These are phyloP conservation scores for Lanmaoa rubissima DNA, from an alignment of 768 basidiomycete species.

Conservation along the genomic window DNA sequence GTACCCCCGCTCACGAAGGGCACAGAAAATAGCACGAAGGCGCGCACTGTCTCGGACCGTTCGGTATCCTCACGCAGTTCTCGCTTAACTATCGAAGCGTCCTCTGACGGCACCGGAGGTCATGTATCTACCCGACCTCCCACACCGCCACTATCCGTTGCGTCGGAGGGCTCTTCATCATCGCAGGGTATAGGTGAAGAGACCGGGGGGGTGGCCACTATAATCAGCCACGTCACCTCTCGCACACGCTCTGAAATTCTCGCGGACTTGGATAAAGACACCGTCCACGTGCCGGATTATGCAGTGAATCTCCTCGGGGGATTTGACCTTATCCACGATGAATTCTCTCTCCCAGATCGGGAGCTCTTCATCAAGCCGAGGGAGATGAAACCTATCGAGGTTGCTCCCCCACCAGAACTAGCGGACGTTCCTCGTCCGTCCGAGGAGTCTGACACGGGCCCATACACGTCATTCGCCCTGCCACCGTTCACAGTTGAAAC, in stretches of 20 bases:
- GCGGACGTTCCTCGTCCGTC: slow-evolving; percentile 22
- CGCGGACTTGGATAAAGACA: slow-evolving; percentile 32
- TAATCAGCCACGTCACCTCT: slow-evolving; percentile 33
- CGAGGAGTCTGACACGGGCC: slow-evolving; percentile 35
- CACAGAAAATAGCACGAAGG: slow-evolving; percentile 17
- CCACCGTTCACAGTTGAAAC: slow-evolving; percentile 25
- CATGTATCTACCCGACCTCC: slow-evolving; percentile 26
- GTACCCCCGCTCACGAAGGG: slow-evolving; percentile 14
- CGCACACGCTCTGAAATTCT: slow-evolving; percentile 40
- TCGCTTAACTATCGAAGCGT: slow-evolving; percentile 22
- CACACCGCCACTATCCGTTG: slow-evolving; percentile 30
- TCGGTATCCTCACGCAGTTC: slow-evolving; percentile 21
- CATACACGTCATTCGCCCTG: slow-evolving; percentile 32
- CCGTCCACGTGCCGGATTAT: slow-evolving; percentile 43
- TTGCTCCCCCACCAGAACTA: slow-evolving; percentile 24
- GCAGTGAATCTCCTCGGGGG: slow-evolving; percentile 43
- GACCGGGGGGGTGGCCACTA: slow-evolving; percentile 35
- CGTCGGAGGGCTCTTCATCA: slow-evolving; percentile 26
- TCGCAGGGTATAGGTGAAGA: slow-evolving; percentile 21
- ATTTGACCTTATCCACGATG: slow-evolving; percentile 38
- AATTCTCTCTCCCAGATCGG: slow-evolving; percentile 33
- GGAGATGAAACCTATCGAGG: slow-evolving; percentile 31
- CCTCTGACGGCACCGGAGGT: slow-evolving; percentile 23
- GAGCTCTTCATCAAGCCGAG: slow-evolving; percentile 29
- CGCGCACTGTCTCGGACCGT: slow-evolving; percentile 17